Base-by-base conservation (phyloP, 129 eudicot species). In the Centella asiatica region DNA sequence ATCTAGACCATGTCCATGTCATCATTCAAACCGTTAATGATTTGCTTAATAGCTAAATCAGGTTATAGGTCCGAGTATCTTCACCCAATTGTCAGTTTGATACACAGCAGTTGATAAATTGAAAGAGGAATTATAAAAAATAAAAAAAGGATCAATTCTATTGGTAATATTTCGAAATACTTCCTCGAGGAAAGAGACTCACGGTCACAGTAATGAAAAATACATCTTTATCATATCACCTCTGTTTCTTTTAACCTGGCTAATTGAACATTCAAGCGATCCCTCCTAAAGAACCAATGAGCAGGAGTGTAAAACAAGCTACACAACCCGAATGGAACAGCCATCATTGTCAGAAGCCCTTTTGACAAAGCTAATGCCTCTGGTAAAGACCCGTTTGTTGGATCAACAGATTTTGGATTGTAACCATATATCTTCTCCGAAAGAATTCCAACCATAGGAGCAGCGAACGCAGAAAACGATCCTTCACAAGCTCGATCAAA, bases 301-400 rank as follows among this genome's bases (percentile, higher is more conserved):
- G 87, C 73, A 17, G 95, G 98, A 2, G 84, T 81, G 62, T 90
- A 90, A 60, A 87, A 85, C 83, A 90, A 80, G 75, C 87, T 56
- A 67, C 98, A 90, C 80, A 90, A 67, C 19, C 84, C 98, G 49
- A 86, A 90, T 3, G 98, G 98, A 33, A 90, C 75, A 15, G 84
- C 98, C 98, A 90, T 90, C 98, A 90, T 84, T 1, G 98, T 62
- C 33, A 90, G 73, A 36, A 90, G 94, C 40, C 94, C 98, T 58
- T 72, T 81, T 14, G 98, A 90, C 78, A 90, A 64, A 2, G 98
- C 98, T 32, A 87, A 49, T 3, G 98, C 98, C 74, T 86, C 98
- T 18, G 77, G 69, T 1, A 70, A 10, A 7, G 98, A 83, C 44
- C 98, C 98, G 1, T 62, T 31, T 8, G 59, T 57, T 6, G 90